Evolutionary conservation across 1,284 basidiomycete species (phyloP).

Genomic region (Ustilago crameri): DNA sequence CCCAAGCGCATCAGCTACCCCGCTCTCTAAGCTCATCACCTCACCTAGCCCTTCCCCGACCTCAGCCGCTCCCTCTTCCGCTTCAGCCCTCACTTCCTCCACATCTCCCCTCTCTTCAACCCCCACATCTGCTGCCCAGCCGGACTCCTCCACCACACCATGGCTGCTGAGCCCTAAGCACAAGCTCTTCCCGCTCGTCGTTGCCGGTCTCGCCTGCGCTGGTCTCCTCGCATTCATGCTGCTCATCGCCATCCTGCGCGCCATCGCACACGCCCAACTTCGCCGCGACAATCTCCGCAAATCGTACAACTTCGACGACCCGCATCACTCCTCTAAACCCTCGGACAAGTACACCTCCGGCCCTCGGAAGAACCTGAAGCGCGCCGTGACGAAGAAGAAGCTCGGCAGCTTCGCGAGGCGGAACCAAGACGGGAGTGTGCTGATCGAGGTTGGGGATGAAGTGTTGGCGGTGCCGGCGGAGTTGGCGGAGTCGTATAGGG

Average conservation of each 20-base stretch:
- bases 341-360: conserved; percentile 22
- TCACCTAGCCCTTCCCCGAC: conserved; percentile 3
- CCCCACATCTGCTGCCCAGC: not conserved
- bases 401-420: conserved; percentile 46
- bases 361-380: conserved; percentile 6
- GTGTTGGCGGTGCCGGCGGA: conserved; percentile 53
- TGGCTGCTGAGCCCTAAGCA: conserved; percentile 31
- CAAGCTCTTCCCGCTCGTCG: conserved; percentile 50
- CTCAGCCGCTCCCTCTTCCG: not conserved
- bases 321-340: not conserved
- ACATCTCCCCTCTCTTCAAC: conserved; percentile 1
- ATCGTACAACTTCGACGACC: conserved; percentile 19
- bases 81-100: not conserved
- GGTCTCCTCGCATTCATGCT: conserved; percentile 39
- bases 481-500: conserved; percentile 47
- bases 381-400: conserved; percentile 46
- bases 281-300: conserved; percentile 30
- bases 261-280: conserved; percentile 37
- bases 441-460: conserved; percentile 58
- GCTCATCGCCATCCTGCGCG: conserved; percentile 41
- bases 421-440: conserved; percentile 37
- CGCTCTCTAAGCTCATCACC: conserved; percentile 11
- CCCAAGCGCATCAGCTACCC: not conserved
- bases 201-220: conserved; percentile 29
- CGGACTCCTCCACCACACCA: not conserved